Percentiles rank a stretch among this genome's conserved stretches.
phyloP scores from a whole-genome alignment of 768 basidiomycete species.

The Candolleomyces aberdarensis region DNA sequence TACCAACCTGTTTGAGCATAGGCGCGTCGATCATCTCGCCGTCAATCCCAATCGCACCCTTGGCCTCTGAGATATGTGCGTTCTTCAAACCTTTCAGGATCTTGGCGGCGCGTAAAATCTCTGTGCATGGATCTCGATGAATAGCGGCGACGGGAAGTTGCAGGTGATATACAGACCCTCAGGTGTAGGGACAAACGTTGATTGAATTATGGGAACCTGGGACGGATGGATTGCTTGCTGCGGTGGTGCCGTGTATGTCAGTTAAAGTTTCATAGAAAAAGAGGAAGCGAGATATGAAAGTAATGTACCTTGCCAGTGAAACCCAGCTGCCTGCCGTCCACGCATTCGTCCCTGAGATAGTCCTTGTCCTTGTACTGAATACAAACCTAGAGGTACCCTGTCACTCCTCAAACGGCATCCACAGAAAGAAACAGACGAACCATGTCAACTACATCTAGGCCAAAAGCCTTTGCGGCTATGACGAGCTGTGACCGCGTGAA shows the following conservation, averaged over 20 bases:
- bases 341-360: slow-evolving; percentile 68
- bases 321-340: slow-evolving; percentile 77
- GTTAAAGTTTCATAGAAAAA: not conserved
- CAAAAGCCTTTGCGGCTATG: slow-evolving; percentile 78
- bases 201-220: slow-evolving; percentile 76
- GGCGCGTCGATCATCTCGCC: slow-evolving; percentile 91
- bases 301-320: slow-evolving; percentile 84
- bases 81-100: slow-evolving; percentile 66
- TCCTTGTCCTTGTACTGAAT: slow-evolving; percentile 78
- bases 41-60: slow-evolving; percentile 75
- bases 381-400: slow-evolving; percentile 59
- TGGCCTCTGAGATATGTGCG: slow-evolving; percentile 43
- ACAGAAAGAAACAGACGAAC: slow-evolving; percentile 31
- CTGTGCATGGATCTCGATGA: slow-evolving; percentile 32
- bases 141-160: not conserved
- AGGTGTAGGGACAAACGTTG: slow-evolving; percentile 71
- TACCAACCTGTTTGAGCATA: slow-evolving; percentile 75
- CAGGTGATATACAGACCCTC: slow-evolving; percentile 42
- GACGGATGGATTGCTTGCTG: slow-evolving; percentile 95
- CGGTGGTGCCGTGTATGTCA: not conserved
- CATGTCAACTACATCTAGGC: slow-evolving; percentile 88
- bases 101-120: slow-evolving; percentile 71
- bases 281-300: not conserved
- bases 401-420: not conserved
- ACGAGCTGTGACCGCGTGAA: slow-evolving; percentile 83